Evolutionary conservation across 257 asterid species (phyloP).

Genomic region (Lycium ferocissimum): DNA sequence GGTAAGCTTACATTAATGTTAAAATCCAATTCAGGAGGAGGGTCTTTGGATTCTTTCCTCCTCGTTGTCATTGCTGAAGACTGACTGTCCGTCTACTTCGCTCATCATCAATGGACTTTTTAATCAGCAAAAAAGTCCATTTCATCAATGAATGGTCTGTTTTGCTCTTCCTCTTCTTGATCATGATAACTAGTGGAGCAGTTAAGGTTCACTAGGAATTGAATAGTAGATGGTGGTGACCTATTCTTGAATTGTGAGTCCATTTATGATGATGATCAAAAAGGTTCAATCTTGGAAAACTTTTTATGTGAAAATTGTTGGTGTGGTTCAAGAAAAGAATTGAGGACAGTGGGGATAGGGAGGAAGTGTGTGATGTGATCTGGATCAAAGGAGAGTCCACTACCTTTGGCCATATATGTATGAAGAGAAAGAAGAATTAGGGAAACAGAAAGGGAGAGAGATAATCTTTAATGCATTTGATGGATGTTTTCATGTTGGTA

Average conservation of each 20-base stretch:
- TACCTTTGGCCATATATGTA: slow-evolving; percentile 66
- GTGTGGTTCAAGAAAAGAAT: slow-evolving; percentile 27
- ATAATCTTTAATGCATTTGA: too few species aligned
- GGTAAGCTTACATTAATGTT: too few species aligned
- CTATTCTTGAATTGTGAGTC: slow-evolving; percentile 41
- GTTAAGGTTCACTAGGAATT: slow-evolving; percentile 68
- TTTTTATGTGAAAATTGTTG: slow-evolving; percentile 27
- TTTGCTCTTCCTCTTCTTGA: slow-evolving; percentile 33
- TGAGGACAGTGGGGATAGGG: slow-evolving; percentile 33
- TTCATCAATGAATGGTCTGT: slow-evolving; percentile 53
- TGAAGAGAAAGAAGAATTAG: slow-evolving; percentile 41
- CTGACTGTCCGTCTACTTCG: too few species aligned
- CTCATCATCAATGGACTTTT: too few species aligned
- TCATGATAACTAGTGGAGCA: slow-evolving; percentile 30
- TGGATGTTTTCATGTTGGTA: too few species aligned
- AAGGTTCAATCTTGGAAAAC: slow-evolving; percentile 27
- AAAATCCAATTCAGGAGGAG: too few species aligned
- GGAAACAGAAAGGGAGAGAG: slow-evolving; percentile 36
- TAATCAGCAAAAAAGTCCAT: slow-evolving; percentile 79
- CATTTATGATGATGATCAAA: slow-evolving; percentile 40
- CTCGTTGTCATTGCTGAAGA: too few species aligned
- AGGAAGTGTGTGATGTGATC: slow-evolving; percentile 53
- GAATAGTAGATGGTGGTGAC: slow-evolving; percentile 67
- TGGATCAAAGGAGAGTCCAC: slow-evolving; percentile 97
- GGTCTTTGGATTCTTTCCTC: too few species aligned